Evolutionary conservation across 352 stramenopile genomes (phyloP).

Genomic region (Heterotrichella gracilis): DNA sequence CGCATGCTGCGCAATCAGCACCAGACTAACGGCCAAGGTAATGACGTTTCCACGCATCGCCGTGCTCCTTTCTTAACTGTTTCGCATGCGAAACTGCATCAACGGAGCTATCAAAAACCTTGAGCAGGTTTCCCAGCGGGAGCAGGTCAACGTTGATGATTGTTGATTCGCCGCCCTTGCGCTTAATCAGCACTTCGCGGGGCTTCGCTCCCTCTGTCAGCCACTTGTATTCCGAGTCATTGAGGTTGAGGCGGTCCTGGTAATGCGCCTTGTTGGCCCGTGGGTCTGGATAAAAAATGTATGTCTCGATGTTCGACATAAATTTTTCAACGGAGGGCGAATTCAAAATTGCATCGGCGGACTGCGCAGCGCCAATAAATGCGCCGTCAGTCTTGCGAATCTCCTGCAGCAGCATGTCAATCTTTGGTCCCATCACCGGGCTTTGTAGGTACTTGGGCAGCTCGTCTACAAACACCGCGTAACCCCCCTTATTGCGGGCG

Average conservation of each 20-base stretch:
- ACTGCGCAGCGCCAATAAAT: background rate
- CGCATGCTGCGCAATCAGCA: background rate
- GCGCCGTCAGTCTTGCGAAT: background rate
- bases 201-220: background rate
- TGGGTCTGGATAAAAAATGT: constrained; percentile 6
- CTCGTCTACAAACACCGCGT: background rate
- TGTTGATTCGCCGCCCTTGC: background rate
- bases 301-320: constrained; percentile 4
- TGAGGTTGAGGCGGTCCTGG: background rate
- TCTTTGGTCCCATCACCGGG: background rate
- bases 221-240: constrained; percentile 1
- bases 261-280: background rate
- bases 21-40: background rate
- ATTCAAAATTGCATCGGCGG: constrained; percentile 1
- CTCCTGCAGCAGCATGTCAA: background rate
- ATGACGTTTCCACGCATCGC: background rate
- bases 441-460: background rate
- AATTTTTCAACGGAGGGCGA: constrained; percentile 1
- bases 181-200: background rate
- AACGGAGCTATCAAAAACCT: constrained; percentile 4
- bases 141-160: constrained; percentile 1
- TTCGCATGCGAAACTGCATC: background rate
- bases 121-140: background rate
- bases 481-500: background rate
- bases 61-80: constrained; percentile 1